Base-by-base conservation (phyloP, 1,284 basidiomycete species). In the Termitomyces sp. region DNA sequence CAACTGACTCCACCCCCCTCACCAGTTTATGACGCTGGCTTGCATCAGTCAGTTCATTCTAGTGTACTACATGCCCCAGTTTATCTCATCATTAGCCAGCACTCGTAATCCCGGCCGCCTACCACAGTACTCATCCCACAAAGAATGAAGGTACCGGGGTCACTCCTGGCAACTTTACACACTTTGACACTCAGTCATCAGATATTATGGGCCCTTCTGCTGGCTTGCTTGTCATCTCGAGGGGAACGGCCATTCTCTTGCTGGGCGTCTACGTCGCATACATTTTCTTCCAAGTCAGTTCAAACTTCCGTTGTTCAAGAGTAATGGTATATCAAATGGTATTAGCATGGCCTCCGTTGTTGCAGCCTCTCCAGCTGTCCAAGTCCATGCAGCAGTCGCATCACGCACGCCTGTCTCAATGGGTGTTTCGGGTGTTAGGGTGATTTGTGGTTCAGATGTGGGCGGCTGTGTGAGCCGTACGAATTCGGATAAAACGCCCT, bases 21-120 rank as follows among this genome's bases (percentile, higher is more conserved):
- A 52, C n/a, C 46, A 90, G 77, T 72, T 96, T 54, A 89, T 95
- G 88, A 93, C 90, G 3, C 74, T 96, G 33, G 80, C 92, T 5
- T 91, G 89, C 67, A 92, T 95, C 67, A 93, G 86, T 88, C 65
- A 57, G 83, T 73, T 43, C 3, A 16, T 43, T 14, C 5, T 5
- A 43, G 24, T 11, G 14, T 26, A 30, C 7, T 9, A 8, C 5
- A 14, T 34, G 51, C 35, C 18, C 11, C 6, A 24, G 35, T 51
- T 37, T 30, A 42, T 41, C 9, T 35, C 10, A 37, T 5, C 40
- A 35, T 57, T 24, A 16, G n/a, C 5, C 30, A 88, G 86, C 92
- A 26, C 79, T 97, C 38, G 87, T 94, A 57, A 87, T 97, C 53
- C 93, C 93, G n/a, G 93, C 93, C 30, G 93, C 93, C 0, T 95